Percentiles rank a stretch among this genome's conserved stretches.
These are phyloP conservation scores for Phytophthora uliginosa DNA, from an alignment of 352 stramenopile species.

Conservation along the genomic window DNA sequence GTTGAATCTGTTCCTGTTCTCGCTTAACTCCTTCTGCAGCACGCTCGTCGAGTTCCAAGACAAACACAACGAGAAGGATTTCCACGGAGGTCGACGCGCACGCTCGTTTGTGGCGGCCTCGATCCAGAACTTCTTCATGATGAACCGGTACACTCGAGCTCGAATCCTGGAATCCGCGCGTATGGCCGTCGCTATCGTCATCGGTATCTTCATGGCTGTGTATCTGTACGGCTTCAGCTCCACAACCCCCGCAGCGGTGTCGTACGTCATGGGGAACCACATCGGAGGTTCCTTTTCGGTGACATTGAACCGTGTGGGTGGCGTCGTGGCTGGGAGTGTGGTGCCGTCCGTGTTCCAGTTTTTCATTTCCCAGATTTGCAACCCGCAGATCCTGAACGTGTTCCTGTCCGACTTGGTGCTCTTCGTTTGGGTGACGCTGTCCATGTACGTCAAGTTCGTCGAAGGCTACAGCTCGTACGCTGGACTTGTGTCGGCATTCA, in stretches of 20 bases:
- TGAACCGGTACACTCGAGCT: slow-evolving; percentile 51
- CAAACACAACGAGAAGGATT: slow-evolving; percentile 70
- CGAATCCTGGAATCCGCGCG: slow-evolving; percentile 62
- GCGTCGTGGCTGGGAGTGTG: slow-evolving; percentile 85
- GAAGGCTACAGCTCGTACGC: slow-evolving; percentile 78
- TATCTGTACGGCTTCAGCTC: slow-evolving; percentile 82
- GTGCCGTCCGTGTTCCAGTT: slow-evolving; percentile 89
- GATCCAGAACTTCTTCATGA: slow-evolving; percentile 59
- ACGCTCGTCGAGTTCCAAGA: slow-evolving; percentile 80
- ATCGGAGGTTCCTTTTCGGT: slow-evolving; percentile 84
- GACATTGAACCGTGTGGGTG: slow-evolving; percentile 86
- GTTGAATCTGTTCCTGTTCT: slow-evolving; percentile 87
- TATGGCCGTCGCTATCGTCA: slow-evolving; percentile 65
- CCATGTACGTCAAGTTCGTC: slow-evolving; percentile 82
- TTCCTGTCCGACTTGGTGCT: slow-evolving; percentile 63
- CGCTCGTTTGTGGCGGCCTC: slow-evolving; percentile 60
- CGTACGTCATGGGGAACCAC: slow-evolving; percentile 85
- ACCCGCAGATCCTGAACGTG: slow-evolving; percentile 45
- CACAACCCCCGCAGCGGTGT: slow-evolving; percentile 67
- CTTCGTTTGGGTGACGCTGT: slow-evolving; percentile 80
- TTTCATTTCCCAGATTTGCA: slow-evolving; percentile 82
- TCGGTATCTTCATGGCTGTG: slow-evolving; percentile 73
- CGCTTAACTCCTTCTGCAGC: slow-evolving; percentile 86
- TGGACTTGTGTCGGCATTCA: slow-evolving; percentile 80
- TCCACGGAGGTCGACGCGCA: slow-evolving; percentile 54